Evolutionary conservation across 352 stramenopile genomes (phyloP).

Genomic region (Phytophthora fragariae): DNA sequence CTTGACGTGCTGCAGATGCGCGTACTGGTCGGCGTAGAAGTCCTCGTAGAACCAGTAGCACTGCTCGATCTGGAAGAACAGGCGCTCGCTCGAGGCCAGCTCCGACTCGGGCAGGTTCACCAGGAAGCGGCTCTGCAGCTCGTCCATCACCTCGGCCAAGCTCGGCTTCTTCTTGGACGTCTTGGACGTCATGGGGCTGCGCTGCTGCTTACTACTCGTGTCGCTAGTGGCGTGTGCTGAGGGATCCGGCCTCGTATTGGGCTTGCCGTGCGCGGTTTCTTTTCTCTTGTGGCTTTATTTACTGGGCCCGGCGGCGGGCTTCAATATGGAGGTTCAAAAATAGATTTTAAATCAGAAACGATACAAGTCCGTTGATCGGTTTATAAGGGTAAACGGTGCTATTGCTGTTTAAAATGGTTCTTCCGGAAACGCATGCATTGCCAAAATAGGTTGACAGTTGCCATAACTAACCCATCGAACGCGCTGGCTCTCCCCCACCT

Average conservation of each 20-base stretch:
- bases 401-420: neutral
- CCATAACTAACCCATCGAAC: neutral
- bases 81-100: slow-evolving; percentile 91
- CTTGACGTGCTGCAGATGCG: slow-evolving; percentile 90
- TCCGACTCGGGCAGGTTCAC: slow-evolving; percentile 94
- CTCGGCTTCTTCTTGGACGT: slow-evolving; percentile 56
- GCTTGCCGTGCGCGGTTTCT: slow-evolving; percentile 42
- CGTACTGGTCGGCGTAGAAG: slow-evolving; percentile 93
- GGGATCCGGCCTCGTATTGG: slow-evolving; percentile 16
- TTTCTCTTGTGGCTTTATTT: slow-evolving; percentile 40
- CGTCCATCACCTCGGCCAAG: slow-evolving; percentile 94
- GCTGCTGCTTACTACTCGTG: neutral
- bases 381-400: neutral
- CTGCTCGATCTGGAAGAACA: slow-evolving; percentile 98
- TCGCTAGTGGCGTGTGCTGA: neutral
- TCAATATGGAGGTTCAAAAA: slow-evolving; percentile 26
- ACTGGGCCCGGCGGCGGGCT: slow-evolving; percentile 4
- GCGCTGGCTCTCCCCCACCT: neutral
- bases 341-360: slow-evolving; percentile 1
- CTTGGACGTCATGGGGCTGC: slow-evolving; percentile 28
- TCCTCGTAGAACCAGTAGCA: slow-evolving; percentile 98
- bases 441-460: slow-evolving; percentile 4
- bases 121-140: slow-evolving; percentile 96
- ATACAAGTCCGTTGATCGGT: neutral
- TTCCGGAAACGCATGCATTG: neutral